Base-by-base conservation (phyloP, 768 basidiomycete species). In the Pisolithus marmoratus region DNA sequence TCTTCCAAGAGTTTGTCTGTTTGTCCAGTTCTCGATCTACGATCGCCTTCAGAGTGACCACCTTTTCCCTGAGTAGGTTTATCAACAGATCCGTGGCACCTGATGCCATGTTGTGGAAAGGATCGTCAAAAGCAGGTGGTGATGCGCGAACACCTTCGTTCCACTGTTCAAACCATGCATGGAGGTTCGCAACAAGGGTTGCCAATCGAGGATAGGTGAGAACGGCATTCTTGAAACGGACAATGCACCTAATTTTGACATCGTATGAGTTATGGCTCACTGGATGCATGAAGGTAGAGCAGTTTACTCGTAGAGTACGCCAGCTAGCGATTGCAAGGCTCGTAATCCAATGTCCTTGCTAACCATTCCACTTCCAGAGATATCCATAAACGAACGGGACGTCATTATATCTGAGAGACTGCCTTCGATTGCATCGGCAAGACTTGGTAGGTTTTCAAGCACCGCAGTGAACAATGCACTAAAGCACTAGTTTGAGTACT, bases 181-280 rank as follows among this genome's bases (percentile, higher is more conserved):
- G 60, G 43, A 85, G 68, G 31, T 71, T 69, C 5, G 65, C 58
- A 4, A 82, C 73, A 19, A 81, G 59, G 2, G 61, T 51, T 0
- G 58, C 58, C 2, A 86, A 62, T 23, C 68, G 62, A 0, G 80
- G 80, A 52, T 80, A 72, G 23, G 65, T 73, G 2, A 70, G 65
- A 9, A 78, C 64, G 0, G 76, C 75, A 41, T 79, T 76, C 62
- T 83, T 82, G 67, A 84, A 85, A 3, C 82, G 81, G 5, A 71
- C 72, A 7, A 85, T 58, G 47, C 71, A 80, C 54, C 84, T 85
- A 47, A 29, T 1, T 29, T 23, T n/a, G 12, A 14, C 12, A 37
- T n/a, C n/a, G n/a, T 6, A 9, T 61, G 15, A 52, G 23, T 15
- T 14, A 23, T 48, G 17, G 45, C 60, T n/a, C 48, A 66, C 59